Percentiles rank a stretch among this genome's conserved stretches.
phyloP scores from a whole-genome alignment of 2,329 filamentous ascomycete genomes.

The Aspergillus aculeatinus region DNA sequence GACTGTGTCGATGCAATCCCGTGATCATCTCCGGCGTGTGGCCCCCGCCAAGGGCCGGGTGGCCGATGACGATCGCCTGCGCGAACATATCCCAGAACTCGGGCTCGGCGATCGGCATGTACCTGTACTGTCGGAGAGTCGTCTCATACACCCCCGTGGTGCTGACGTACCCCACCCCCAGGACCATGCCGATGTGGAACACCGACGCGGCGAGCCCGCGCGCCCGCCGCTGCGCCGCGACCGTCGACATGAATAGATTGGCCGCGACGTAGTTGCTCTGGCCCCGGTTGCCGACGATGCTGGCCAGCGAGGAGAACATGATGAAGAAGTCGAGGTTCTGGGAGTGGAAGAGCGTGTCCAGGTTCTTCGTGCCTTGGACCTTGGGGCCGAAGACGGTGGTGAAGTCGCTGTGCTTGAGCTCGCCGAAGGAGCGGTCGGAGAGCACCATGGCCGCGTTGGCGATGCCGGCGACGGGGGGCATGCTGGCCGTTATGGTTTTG shows the following conservation, averaged over 20 bases:
- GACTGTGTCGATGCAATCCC: background rate
- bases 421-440: constrained; percentile 20
- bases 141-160: background rate
- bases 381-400: constrained; percentile 3
- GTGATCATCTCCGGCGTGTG: background rate
- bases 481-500: constrained; percentile 20
- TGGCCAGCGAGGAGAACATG: constrained; percentile 10
- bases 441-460: constrained; percentile 39
- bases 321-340: constrained; percentile 17
- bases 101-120: background rate
- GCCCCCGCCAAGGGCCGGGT: background rate
- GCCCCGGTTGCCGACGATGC: constrained; percentile 11
- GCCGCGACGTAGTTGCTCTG: constrained; percentile 17
- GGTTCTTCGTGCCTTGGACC: constrained; percentile 4
- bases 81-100: background rate
- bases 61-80: background rate
- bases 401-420: constrained; percentile 3
- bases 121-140: background rate
- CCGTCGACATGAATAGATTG: background rate
- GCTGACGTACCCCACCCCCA: background rate
- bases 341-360: constrained; percentile 7
- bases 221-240: background rate
- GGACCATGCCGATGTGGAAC: background rate
- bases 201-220: background rate
- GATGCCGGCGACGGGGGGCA: constrained; percentile 36